Evolutionary conservation across 352 stramenopile species (phyloP).

Genomic region (Aphanomyces stellatus): DNA sequence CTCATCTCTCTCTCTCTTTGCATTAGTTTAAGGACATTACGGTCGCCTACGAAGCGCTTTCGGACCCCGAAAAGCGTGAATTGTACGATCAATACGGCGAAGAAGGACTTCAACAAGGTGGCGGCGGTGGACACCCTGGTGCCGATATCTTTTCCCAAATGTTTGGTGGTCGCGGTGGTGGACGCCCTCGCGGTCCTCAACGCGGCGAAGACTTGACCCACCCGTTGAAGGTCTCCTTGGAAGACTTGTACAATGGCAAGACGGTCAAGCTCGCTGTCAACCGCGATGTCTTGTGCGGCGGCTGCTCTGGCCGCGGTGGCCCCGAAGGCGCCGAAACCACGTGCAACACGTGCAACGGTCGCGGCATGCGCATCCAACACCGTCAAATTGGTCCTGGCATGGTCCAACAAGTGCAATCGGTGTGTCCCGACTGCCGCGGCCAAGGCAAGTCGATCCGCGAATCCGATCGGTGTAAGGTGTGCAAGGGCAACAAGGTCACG

Average conservation of each 20-base stretch:
- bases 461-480: conserved; percentile 87
- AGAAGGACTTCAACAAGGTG: conserved; percentile 93
- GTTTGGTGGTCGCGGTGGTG: conserved; percentile 81
- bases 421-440: conserved; percentile 90
- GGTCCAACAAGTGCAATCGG: conserved; percentile 96
- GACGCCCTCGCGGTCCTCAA: conserved; percentile 74
- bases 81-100: conserved; percentile 95
- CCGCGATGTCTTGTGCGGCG: conserved; percentile 86
- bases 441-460: conserved; percentile 93
- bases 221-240: conserved; percentile 94
- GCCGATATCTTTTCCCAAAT: conserved; percentile 97
- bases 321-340: conserved; percentile 90
- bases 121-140: conserved; percentile 42
- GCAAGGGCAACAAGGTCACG: conserved; percentile 90
- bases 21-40: conserved; percentile 90
- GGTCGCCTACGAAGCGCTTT: conserved; percentile 96
- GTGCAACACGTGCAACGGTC: conserved; percentile 93
- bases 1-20: background rate
- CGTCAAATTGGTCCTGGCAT: conserved; percentile 97
- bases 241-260: conserved; percentile 99
- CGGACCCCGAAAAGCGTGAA: conserved; percentile 86
- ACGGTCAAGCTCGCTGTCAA: conserved; percentile 97
- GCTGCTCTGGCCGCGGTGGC: conserved; percentile 84
- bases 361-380: conserved; percentile 92
- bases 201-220: conserved; percentile 95